Conservation (phyloP, 106 monocot genomes). For the Posidonia australis region DNA sequence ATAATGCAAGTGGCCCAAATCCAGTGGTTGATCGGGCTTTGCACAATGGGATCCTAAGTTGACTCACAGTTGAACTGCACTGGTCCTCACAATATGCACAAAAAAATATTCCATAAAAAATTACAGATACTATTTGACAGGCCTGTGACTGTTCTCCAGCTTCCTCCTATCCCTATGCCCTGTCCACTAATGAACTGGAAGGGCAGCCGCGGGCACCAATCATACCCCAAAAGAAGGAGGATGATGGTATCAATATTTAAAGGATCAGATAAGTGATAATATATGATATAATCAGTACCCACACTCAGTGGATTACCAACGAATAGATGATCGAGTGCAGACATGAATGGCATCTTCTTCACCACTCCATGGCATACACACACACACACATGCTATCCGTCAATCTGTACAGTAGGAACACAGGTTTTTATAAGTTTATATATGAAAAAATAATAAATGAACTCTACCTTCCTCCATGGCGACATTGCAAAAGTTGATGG, state of each 20-base stretch:
- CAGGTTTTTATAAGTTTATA: no score
- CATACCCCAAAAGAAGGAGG: conserved; percentile 2
- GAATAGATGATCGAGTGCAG: neutral
- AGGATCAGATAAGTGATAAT: neutral
- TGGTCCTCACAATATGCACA: neutral
- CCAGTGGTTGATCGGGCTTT: neutral
- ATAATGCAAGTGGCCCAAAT: neutral
- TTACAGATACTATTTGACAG: neutral
- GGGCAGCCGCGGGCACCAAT: neutral
- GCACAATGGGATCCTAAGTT: conserved; percentile 4
- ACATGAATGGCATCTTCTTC: neutral
- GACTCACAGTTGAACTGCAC: conserved; percentile 4
- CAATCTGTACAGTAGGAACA: no score
- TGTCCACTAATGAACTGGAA: conserved; percentile 8
- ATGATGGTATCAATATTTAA: neutral
- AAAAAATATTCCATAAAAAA: neutral
- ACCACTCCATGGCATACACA: neutral
- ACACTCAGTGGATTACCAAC: no score
- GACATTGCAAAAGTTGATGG: neutral
- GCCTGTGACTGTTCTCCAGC: neutral
- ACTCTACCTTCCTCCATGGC: neutral
- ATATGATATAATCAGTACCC: neutral
- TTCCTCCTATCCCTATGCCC: conserved; percentile 9
- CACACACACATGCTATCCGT: neutral
- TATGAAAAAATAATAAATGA: neutral